phyloP scores from a whole-genome alignment of 2,329 filamentous ascomycete genomes.

The Xylariaceae sp. region DNA sequence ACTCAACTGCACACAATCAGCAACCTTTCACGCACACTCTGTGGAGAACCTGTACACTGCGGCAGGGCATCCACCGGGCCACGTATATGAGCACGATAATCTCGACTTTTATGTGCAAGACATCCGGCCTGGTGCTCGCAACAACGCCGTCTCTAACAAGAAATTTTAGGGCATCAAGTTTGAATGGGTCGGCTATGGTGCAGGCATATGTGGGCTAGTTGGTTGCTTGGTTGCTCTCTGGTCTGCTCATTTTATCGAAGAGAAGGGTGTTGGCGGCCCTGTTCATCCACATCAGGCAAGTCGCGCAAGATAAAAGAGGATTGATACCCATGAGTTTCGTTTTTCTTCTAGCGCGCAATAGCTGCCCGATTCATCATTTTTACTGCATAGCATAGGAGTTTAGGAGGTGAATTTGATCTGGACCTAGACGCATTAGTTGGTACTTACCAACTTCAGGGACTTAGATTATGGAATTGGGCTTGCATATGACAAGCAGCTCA shows the following conservation, averaged over 20 bases:
- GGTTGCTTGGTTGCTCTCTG: slow-evolving; percentile 24
- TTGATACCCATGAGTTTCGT: slow-evolving; percentile 16
- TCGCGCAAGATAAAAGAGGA: slow-evolving; percentile 4
- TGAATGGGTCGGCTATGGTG: slow-evolving; percentile 34
- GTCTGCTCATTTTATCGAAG: slow-evolving; percentile 5
- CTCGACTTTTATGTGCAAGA: slow-evolving; percentile 67
- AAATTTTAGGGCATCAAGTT: slow-evolving; percentile 39
- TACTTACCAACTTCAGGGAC: neutral
- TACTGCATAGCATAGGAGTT: slow-evolving; percentile 25
- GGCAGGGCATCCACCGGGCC: slow-evolving; percentile 69
- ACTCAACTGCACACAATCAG: slow-evolving; percentile 75
- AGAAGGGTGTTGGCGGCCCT: neutral
- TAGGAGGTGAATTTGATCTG: slow-evolving; percentile 5
- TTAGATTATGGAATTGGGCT: too few relatives aligned
- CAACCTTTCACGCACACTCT: slow-evolving; percentile 81
- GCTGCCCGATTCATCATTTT: slow-evolving; percentile 1
- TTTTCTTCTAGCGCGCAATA: neutral
- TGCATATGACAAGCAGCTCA: neutral
- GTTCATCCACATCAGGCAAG: slow-evolving; percentile 11
- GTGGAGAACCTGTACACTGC: slow-evolving; percentile 78
- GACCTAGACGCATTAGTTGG: slow-evolving; percentile 23
- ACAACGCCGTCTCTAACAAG: slow-evolving; percentile 33
- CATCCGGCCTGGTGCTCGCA: slow-evolving; percentile 50
- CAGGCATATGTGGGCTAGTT: slow-evolving; percentile 19
- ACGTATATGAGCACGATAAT: slow-evolving; percentile 72